Evolutionary conservation across 1,139 yeast genomes (phyloP).

Genomic region (Debaryomyces coudertii): DNA sequence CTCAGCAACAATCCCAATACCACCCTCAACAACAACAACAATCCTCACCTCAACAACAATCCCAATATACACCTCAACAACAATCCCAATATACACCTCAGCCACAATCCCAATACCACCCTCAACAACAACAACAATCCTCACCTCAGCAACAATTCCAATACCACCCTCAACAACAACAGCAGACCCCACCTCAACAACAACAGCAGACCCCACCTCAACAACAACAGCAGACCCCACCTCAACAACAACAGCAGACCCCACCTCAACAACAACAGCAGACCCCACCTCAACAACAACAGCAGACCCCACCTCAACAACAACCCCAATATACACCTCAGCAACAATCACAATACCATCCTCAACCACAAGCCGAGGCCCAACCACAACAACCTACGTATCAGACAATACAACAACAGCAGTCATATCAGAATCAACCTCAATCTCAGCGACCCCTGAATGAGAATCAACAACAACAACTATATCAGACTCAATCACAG

Average conservation of each 20-base stretch:
- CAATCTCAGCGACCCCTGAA: conserved; percentile 8
- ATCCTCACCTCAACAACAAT: too few relatives aligned
- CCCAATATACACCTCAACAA: neutral
- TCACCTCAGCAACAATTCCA: conserved; percentile 11
- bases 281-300: conserved; percentile 9
- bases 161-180: conserved; percentile 8
- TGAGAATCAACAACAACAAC: conserved; percentile 5
- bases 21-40: too few relatives aligned
- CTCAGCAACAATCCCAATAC: too few relatives aligned
- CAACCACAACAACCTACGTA: conserved; percentile 8
- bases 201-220: neutral
- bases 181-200: conserved; percentile 1
- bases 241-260: too few relatives aligned
- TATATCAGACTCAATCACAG: conserved; percentile 12
- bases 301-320: conserved; percentile 12
- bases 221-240: too few relatives aligned
- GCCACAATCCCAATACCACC: neutral
- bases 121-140: conserved; percentile 11
- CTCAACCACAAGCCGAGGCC: conserved; percentile 6
- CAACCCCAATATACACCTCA: conserved; percentile 12
- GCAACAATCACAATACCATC: conserved; percentile 7
- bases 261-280: too few relatives aligned
- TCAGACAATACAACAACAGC: conserved; percentile 12
- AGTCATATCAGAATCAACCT: conserved; percentile 8
- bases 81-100: neutral